Percentiles rank a stretch among this genome's conserved stretches.
Evolutionary conservation across 768 basidiomycete species (phyloP).

Genomic region (Tricholoma matsutake): DNA sequence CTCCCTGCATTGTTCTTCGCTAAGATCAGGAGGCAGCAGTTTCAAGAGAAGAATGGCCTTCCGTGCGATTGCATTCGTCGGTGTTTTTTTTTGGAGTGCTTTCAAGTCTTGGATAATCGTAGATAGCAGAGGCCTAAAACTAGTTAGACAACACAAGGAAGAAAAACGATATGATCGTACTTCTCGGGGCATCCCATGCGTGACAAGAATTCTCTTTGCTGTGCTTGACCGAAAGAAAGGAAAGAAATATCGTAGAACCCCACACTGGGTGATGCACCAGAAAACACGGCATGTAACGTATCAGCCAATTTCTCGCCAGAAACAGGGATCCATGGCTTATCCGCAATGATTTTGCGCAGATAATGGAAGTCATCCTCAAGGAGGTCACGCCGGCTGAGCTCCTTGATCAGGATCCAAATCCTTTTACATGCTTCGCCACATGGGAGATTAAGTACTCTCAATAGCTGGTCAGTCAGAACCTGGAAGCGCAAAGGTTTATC

Average conservation of each 20-base stretch:
- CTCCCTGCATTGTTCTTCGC: slow-evolving; percentile 9
- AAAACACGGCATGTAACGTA: slow-evolving; percentile 23
- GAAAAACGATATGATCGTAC: slow-evolving; percentile 20
- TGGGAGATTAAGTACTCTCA: not conserved
- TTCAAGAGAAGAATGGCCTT: slow-evolving; percentile 28
- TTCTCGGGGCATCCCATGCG: slow-evolving; percentile 37
- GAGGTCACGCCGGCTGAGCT: slow-evolving; percentile 24
- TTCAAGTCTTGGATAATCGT: not conserved
- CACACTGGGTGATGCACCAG: slow-evolving; percentile 1
- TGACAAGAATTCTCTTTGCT: slow-evolving; percentile 21
- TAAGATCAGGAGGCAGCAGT: slow-evolving; percentile 17
- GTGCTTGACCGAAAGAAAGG: slow-evolving; percentile 16
- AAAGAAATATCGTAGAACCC: slow-evolving; percentile 26
- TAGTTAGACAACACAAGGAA: not conserved
- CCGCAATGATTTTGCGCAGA: slow-evolving; percentile 16
- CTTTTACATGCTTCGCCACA: not conserved
- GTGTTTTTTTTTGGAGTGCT: slow-evolving; percentile 14
- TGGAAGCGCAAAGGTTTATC: slow-evolving; percentile 28
- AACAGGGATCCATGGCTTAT: slow-evolving; percentile 35
- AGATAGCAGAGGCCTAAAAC: slow-evolving; percentile 14
- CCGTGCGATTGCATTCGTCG: slow-evolving; percentile 24
- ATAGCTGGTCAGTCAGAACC: slow-evolving; percentile 33
- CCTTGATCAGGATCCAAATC: slow-evolving; percentile 26
- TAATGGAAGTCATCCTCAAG: slow-evolving; percentile 11
- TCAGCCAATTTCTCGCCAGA: slow-evolving; percentile 13